Percentiles rank a stretch among this genome's conserved stretches.
phyloP scores from a whole-genome alignment of 805 yeast genomes.

The Kuraishia ogatae region DNA sequence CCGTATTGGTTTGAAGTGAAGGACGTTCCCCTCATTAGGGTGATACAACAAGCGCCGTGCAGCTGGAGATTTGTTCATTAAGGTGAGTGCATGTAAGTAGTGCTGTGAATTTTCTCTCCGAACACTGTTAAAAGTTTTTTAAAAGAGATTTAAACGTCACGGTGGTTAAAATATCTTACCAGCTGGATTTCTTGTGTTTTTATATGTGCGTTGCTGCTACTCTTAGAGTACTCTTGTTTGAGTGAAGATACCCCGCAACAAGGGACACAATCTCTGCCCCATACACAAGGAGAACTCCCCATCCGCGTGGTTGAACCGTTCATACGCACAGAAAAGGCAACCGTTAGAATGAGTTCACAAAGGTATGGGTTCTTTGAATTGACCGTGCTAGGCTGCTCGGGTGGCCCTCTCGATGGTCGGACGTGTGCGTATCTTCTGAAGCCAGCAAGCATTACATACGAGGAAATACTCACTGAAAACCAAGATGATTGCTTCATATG shows the following conservation, averaged over 20 bases:
- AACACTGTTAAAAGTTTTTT: no score
- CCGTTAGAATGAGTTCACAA: neutral
- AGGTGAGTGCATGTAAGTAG: neutral
- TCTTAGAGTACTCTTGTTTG: neutral
- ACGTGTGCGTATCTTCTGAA: slow-evolving; percentile 66
- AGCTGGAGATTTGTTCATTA: neutral
- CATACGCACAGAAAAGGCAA: neutral
- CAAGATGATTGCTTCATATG: slow-evolving; percentile 35
- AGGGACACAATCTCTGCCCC: neutral
- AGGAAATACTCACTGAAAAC: slow-evolving; percentile 20
- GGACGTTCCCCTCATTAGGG: neutral
- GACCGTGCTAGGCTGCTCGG: slow-evolving; percentile 68
- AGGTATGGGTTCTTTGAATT: slow-evolving; percentile 34
- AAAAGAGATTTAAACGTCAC: neutral
- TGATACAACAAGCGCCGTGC: neutral
- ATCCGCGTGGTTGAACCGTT: neutral
- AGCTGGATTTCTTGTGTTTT: neutral
- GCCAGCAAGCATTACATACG: slow-evolving; percentile 35
- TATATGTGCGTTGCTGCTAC: neutral
- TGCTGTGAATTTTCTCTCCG: no score
- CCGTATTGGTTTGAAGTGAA: neutral
- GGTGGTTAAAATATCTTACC: neutral
- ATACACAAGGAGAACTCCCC: neutral
- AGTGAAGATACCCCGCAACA: neutral
- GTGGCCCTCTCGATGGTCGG: slow-evolving; percentile 73